Conservation (phyloP, 83 land plant genomes). For the Diphasiastrum complanatum region DNA sequence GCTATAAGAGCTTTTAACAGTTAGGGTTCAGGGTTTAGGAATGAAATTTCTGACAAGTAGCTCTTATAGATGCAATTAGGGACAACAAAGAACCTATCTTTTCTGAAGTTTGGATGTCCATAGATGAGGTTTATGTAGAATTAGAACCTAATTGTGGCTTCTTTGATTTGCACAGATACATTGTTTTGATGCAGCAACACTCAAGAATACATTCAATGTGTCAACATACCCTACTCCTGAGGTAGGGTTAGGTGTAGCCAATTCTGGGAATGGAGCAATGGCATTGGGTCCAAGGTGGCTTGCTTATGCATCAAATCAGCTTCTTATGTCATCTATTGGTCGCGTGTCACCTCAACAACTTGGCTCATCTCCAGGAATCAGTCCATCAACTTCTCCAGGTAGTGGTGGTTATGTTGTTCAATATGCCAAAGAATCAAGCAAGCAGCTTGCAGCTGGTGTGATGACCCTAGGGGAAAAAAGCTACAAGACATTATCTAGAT, state of each 20-base stretch:
- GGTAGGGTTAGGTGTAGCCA: neutral
- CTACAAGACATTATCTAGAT: constrained; percentile 9
- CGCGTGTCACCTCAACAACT: constrained; percentile 12
- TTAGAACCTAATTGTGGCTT: neutral
- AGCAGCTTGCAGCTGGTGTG: too few species aligned
- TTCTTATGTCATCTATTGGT: constrained; percentile 10
- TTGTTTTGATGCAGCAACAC: constrained; percentile 6
- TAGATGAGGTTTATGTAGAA: neutral
- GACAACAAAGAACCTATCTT: neutral
- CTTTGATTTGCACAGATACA: neutral
- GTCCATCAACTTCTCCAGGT: neutral
- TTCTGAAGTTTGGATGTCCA: neutral
- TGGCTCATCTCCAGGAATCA: neutral
- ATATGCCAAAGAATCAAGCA: too few species aligned
- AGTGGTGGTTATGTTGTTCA: too few species aligned
- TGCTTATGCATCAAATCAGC: constrained; percentile 10
- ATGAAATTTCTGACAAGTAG: neutral
- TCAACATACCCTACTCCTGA: neutral
- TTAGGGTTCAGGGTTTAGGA: too few species aligned
- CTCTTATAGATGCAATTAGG: neutral
- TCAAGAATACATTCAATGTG: neutral
- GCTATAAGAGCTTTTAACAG: too few species aligned
- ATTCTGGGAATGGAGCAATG: constrained; percentile 4
- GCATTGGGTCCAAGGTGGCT: constrained; percentile 14
- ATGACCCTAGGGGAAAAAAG: too few species aligned